Evolutionary conservation across 805 yeast genomes (phyloP).

Genomic region (Yarrowia alimentaria): DNA sequence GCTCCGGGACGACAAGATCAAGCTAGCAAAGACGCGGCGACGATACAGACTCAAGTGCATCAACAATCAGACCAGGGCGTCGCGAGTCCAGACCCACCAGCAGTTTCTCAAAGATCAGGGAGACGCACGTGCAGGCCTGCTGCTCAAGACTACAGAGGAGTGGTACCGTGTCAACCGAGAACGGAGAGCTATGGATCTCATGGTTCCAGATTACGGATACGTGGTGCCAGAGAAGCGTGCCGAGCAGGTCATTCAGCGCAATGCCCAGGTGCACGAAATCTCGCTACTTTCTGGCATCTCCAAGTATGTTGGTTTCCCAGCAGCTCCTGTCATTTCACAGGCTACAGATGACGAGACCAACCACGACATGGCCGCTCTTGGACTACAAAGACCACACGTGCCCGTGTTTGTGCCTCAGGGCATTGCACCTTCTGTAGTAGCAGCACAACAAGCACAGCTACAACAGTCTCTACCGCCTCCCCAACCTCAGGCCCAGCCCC

Average conservation of each 20-base stretch:
- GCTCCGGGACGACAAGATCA: conserved; percentile 68
- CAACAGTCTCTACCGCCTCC: neutral
- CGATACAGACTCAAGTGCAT: conserved; percentile 73
- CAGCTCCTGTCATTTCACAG: conserved; percentile 66
- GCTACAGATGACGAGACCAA: conserved; percentile 70
- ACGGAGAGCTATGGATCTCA: conserved; percentile 72
- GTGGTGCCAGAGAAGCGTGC: conserved; percentile 45
- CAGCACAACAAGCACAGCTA: too few species aligned
- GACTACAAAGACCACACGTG: conserved; percentile 36
- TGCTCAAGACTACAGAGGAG: conserved; percentile 69
- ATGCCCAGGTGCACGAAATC: conserved; percentile 64
- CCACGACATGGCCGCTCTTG: conserved; percentile 70
- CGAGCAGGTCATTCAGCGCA: conserved; percentile 63
- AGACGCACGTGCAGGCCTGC: conserved; percentile 63
- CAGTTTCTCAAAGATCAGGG: conserved; percentile 66
- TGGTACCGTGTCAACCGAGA: conserved; percentile 95
- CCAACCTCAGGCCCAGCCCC: neutral
- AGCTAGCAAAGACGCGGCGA: conserved; percentile 49
- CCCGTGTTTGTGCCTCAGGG: conserved; percentile 2
- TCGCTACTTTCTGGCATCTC: conserved; percentile 67
- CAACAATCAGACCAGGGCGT: conserved; percentile 74
- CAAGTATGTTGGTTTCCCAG: conserved; percentile 73
- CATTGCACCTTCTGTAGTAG: conserved; percentile 8
- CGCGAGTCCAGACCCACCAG: conserved; percentile 79
- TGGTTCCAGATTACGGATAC: conserved; percentile 49